Evolutionary conservation across 1,284 basidiomycete genomes (phyloP), one percentile per base, ranked within the genome.

Genomic region (Moniliella sp.): DNA sequence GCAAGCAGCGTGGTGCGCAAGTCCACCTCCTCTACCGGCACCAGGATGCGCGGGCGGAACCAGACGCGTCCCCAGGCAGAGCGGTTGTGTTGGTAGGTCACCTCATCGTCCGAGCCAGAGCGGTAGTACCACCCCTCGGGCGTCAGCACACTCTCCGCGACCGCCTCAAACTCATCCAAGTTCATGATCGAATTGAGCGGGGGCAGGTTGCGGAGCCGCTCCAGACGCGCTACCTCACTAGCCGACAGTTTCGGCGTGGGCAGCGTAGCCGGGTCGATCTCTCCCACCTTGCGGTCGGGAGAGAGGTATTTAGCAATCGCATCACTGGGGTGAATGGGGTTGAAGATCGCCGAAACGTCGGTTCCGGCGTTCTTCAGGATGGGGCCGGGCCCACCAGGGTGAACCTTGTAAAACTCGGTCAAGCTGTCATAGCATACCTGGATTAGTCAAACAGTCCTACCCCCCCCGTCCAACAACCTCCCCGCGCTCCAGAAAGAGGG

Each of bases 21-120:
- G 60, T 82, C 74, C 34, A 75, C 74, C 28, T 66, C 53, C 4
- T 70, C 69, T 13, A 84, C 72, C 4, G 71, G 65, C 15, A 71
- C 69, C 65, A 84, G 70, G 15, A 88, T 72, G 19, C 81, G 70
- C 2, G 82, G 73, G 37, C 73, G 69, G 62, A 88, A 84, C 53
- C 76, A 78, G 57, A 82, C 75, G 16, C 78, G 71, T 29, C 69
- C 67, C 60, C 79, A 86, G 5, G 77, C 75, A 12, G 69, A 66
- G 14, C 51, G 49, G 43, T 70, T 70, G 43, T 69, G 65, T 12
- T 51, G 48, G 32, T 63, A 62, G 8, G 65, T 34, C 65, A 34
- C 60, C 43, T 69, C 67, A 30, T 66, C 61, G 47, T 69, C 68
- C 12, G 65, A 66, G 15, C 57, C 67, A 29, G 61, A 62, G 15